Base-by-base conservation (phyloP, 2,329 filamentous ascomycete genomes). In the Colletotrichum plurivorum region DNA sequence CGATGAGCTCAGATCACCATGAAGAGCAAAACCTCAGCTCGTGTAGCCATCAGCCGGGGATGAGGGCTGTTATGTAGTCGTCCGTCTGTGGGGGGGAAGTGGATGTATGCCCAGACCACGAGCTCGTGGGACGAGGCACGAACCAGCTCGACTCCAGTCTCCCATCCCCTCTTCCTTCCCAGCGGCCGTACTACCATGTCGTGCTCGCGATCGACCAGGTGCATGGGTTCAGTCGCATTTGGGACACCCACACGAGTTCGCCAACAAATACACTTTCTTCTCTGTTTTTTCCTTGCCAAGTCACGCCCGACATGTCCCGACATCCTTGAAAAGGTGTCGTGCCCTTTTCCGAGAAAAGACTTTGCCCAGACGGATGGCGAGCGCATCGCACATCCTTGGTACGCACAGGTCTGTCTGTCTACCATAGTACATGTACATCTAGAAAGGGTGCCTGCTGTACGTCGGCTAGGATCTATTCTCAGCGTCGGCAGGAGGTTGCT, bases 261-360 rank as follows among this genome's bases (percentile, higher is more conserved):
- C 36, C 25, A 27, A 27, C 18, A 20, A 39, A 46, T 55, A n/a
- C 12, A 55, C 22, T 54, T 7, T 18, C 22, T n/a, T 53, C 41
- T 53, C 6, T 36, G 8, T 18, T 36, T 15, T 12, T 53, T 20
- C 18, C 39, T 53, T 48, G 63, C 62, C 62, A 67, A 69, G 67
- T 25, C 55, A 69, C 18, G 51, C 16, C 62, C 67, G 67, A 69
- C 56, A 69, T 67, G 31, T 56, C 52, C 67, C 62, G 67, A 66
- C 64, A 63, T 39, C 56, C 55, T 67, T 31, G 55, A 67, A 48
- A 48, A n/a, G 12, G 13, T 25, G 39, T 16, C n/a, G 13, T n/a
- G 41, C 41, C 41, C 16, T 43, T 43, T 43, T 39, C 61, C 61
- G 48, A n/a, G 31, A 31, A 45, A 43, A 12, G 49, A 18, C n/a